Conservation (phyloP, 2,329 filamentous ascomycete species). For the Albifimbria verrucaria region DNA sequence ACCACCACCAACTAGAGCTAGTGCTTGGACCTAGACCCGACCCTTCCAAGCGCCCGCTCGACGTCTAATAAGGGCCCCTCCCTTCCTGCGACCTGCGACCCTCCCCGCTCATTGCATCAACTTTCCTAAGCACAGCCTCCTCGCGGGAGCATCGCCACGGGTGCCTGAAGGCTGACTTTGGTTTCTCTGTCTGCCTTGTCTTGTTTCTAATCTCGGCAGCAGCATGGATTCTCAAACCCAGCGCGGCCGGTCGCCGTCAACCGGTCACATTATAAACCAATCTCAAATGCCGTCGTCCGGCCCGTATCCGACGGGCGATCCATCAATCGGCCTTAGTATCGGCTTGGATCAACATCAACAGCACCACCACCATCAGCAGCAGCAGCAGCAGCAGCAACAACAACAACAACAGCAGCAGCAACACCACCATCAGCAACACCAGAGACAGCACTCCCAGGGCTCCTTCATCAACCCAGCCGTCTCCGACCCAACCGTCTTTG, state of each 20-base stretch:
- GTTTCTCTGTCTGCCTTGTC: slow-evolving; percentile 37
- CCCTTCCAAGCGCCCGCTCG: slow-evolving; percentile 17
- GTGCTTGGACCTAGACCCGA: neutral
- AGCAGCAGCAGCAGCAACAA: neutral
- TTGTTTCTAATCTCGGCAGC: slow-evolving; percentile 27
- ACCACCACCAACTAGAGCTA: too few species aligned
- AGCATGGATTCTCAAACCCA: slow-evolving; percentile 41
- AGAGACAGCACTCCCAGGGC: slow-evolving; percentile 28
- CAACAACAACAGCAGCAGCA: slow-evolving; percentile 35
- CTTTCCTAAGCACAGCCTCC: slow-evolving; percentile 37
- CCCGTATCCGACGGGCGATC: slow-evolving; percentile 46
- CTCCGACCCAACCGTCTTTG: slow-evolving; percentile 35
- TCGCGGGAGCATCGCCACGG: slow-evolving; percentile 32
- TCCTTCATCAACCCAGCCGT: slow-evolving; percentile 26
- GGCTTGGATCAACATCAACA: slow-evolving; percentile 48
- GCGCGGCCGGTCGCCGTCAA: slow-evolving; percentile 59
- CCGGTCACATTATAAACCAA: slow-evolving; percentile 65
- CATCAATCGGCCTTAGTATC: slow-evolving; percentile 54
- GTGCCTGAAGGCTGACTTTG: slow-evolving; percentile 42
- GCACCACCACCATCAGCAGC: slow-evolving; percentile 27
- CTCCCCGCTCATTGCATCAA: slow-evolving; percentile 26
- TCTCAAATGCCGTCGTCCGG: slow-evolving; percentile 62
- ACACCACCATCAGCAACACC: slow-evolving; percentile 40
- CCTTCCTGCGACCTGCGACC: neutral
- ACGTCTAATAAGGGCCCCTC: neutral